phyloP scores from a whole-genome alignment of 1,284 basidiomycete genomes.

The Ceratobasidium sp. region DNA sequence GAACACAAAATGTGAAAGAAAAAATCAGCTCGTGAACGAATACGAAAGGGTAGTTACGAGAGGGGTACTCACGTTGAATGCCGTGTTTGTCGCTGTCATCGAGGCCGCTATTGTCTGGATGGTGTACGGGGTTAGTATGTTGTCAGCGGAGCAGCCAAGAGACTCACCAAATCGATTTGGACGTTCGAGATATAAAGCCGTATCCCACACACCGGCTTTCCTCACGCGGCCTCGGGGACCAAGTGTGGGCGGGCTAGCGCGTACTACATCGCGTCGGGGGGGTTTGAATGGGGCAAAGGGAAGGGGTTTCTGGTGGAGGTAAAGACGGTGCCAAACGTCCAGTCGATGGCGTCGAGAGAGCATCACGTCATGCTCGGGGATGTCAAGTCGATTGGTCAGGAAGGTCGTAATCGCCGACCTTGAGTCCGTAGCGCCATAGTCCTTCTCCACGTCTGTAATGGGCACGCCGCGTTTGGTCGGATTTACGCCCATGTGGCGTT shows the following conservation, averaged over 20 bases:
- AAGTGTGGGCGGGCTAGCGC: background rate
- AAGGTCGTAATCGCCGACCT: background rate
- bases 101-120: too few relatives aligned
- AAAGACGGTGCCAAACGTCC: slow-evolving; percentile 7
- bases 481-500: background rate
- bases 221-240: background rate
- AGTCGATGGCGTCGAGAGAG: background rate
- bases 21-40: too few relatives aligned
- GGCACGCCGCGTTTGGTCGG: background rate
- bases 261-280: slow-evolving; percentile 8
- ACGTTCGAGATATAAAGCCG: background rate
- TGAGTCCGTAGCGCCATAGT: slow-evolving; percentile 3
- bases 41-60: too few relatives aligned
- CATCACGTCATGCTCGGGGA: background rate
- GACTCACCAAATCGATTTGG: background rate
- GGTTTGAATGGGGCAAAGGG: slow-evolving; percentile 12
- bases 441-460: background rate
- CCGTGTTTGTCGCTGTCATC: too few relatives aligned
- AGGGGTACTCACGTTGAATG: too few relatives aligned
- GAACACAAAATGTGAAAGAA: too few relatives aligned
- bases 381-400: background rate
- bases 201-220: slow-evolving; percentile 1
- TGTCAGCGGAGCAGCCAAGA: too few relatives aligned
- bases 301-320: slow-evolving; percentile 20
- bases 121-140: too few relatives aligned